Evolutionary conservation across 2,329 filamentous ascomycete species (phyloP).

Genomic region (Phaeophleospora eucalypticola): DNA sequence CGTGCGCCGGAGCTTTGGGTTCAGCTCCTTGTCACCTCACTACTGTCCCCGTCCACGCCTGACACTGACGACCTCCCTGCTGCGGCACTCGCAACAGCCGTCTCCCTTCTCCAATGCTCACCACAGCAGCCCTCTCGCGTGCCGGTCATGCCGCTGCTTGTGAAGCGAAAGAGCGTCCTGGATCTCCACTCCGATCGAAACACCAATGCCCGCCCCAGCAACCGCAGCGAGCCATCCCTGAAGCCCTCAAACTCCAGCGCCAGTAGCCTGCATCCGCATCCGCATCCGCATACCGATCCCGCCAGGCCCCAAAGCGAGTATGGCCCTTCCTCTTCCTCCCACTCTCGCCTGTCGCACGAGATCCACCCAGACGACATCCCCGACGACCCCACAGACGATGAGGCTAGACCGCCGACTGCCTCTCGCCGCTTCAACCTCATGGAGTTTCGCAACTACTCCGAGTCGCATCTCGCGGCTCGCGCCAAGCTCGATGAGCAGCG

Average conservation of each 20-base stretch:
- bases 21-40: too few relatives aligned
- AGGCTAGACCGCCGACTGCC: conserved; percentile 9
- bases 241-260: conserved; percentile 6
- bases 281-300: neutral
- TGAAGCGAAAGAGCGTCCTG: conserved; percentile 42
- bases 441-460: conserved; percentile 86
- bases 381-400: conserved; percentile 17
- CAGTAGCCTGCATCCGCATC: conserved; percentile 1
- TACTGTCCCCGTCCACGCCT: neutral
- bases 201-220: neutral
- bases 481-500: conserved; percentile 63
- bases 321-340: conserved; percentile 6
- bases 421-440: conserved; percentile 62
- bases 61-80: too few relatives aligned
- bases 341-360: conserved; percentile 26
- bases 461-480: conserved; percentile 76
- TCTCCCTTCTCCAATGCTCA: neutral
- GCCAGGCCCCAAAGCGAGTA: conserved; percentile 10
- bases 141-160: conserved; percentile 33
- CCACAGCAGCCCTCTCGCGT: conserved; percentile 13
- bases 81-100: neutral
- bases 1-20: too few relatives aligned
- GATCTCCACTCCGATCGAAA: conserved; percentile 28
- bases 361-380: conserved; percentile 23
- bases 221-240: conserved; percentile 1